These are phyloP conservation scores for Neophaeococcomyces aloes DNA, from an alignment of 2,329 filamentous ascomycete species.

Conservation along the genomic window DNA sequence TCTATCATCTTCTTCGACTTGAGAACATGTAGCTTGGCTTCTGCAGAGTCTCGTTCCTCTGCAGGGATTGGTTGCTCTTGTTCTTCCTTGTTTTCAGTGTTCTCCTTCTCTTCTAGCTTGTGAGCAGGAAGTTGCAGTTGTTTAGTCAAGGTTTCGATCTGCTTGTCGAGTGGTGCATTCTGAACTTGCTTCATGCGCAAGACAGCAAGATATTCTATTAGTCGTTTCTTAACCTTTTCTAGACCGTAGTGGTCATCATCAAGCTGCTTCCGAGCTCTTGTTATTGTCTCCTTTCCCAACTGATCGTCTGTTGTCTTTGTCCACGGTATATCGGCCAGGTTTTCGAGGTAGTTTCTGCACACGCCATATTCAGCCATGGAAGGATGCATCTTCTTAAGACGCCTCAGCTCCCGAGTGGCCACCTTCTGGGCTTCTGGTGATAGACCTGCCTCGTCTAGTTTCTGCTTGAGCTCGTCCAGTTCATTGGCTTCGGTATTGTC, in stretches of 20 bases:
- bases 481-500: slow-evolving; percentile 81
- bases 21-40: slow-evolving; percentile 62
- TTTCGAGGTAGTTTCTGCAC: slow-evolving; percentile 86
- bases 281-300: slow-evolving; percentile 68
- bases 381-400: slow-evolving; percentile 89
- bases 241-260: slow-evolving; percentile 95
- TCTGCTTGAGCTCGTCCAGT: slow-evolving; percentile 81
- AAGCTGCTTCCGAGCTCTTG: slow-evolving; percentile 73
- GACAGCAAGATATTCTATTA: slow-evolving; percentile 94
- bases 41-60: slow-evolving; percentile 34
- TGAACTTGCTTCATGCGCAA: slow-evolving; percentile 85
- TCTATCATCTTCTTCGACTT: slow-evolving; percentile 78
- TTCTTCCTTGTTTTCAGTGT: slow-evolving; percentile 27
- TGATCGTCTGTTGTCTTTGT: slow-evolving; percentile 72
- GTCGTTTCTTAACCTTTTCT: slow-evolving; percentile 91
- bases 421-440: slow-evolving; percentile 78
- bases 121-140: slow-evolving; percentile 28
- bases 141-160: slow-evolving; percentile 51
- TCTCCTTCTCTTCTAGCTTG: slow-evolving; percentile 25
- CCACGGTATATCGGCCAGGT: slow-evolving; percentile 89
- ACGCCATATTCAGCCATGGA: slow-evolving; percentile 95
- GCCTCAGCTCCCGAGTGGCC: slow-evolving; percentile 78
- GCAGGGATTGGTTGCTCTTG: slow-evolving; percentile 52
- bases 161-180: slow-evolving; percentile 69
- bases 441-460: slow-evolving; percentile 68